phyloP scores from a whole-genome alignment of 2,329 filamentous ascomycete species.

The Sclerotinia subarctica region DNA sequence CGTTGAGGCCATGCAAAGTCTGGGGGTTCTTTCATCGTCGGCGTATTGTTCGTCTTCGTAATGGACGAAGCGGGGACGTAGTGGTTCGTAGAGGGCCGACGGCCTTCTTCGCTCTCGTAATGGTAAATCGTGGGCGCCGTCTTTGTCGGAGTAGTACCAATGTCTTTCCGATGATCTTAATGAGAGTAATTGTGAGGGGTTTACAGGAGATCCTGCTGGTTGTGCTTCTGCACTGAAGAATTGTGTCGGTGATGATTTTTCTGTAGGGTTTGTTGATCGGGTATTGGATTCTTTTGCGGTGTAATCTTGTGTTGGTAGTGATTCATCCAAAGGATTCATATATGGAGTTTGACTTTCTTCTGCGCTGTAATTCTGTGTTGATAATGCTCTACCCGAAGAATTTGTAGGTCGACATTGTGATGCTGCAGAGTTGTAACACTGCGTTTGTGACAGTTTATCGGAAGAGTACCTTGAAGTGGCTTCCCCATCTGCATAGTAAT shows the following conservation, averaged over 20 bases:
- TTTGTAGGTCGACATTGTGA: not conserved
- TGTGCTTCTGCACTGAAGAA: not conserved
- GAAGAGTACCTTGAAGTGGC: not conserved
- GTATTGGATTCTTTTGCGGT: not conserved
- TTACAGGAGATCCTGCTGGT: not conserved
- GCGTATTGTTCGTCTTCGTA: constrained; percentile 9
- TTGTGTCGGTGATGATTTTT: not conserved
- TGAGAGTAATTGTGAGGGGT: not conserved
- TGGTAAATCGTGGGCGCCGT: not conserved
- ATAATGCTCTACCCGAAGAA: not conserved
- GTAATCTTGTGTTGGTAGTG: no score
- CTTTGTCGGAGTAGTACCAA: not conserved
- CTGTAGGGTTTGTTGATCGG: not conserved
- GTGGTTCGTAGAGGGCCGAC: no score
- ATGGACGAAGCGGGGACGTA: not conserved
- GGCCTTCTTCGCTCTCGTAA: not conserved
- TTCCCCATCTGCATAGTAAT: constrained; percentile 1
- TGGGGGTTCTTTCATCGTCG: not conserved
- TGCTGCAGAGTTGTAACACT: not conserved
- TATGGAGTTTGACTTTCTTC: not conserved
- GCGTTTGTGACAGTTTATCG: not conserved
- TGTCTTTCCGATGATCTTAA: not conserved
- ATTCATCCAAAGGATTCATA: no score
- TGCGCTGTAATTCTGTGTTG: not conserved
- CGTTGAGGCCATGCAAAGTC: not conserved